Base-by-base conservation (phyloP, 306 rosid genomes). In the Psophocarpus tetragonolobus region DNA sequence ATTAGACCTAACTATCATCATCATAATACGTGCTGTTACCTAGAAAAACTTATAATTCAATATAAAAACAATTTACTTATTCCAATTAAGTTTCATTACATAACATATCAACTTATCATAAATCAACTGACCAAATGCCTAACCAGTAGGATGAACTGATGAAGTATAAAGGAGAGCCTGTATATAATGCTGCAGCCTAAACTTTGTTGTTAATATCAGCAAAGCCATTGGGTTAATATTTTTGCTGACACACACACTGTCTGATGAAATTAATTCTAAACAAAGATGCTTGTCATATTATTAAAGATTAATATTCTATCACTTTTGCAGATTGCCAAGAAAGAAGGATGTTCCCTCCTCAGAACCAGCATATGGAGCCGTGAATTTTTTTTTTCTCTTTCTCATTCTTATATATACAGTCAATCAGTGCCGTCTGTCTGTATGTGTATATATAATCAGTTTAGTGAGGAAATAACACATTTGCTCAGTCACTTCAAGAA, bases 271-370 rank as follows among this genome's bases (percentile, higher is more conserved):
- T 26, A 36, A 21, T 0, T 5, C 27, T 18, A 5, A 8, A 20
- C 24, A 51, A 26, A 24, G 35, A 1, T 24, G 63, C 6, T 9
- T 11, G 64, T 8, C n/a, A 9, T 2, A 36, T 8, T 7, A 9
- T 2, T 0, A 13, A 58, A 26, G 36, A 58, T 4, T 26, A 6
- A 58, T 32, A 7, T 30, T 61, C 26, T 15, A 30, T 26, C 6
- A 30, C 68, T 61, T 32, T 8, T 30, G 26, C 68, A 61, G 68
- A 32, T 30, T 61, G 68, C 38, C 23, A n/a, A 3, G 68, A n/a
- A 32, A 61, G 26, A 61, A 61, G 3, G 68, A 61, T 61, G 68
- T 61, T 30, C n/a, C 68, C 68, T 23, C 68, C 68, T 30, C 68
- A 24, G 3, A 61, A 7, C 42, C 68, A 61, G 68, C 26, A 15